Percentiles rank a stretch among this genome's conserved stretches.
Evolutionary conservation across 345 rosid genomes (phyloP).

Genomic region (Melaleuca quinquenervia): DNA sequence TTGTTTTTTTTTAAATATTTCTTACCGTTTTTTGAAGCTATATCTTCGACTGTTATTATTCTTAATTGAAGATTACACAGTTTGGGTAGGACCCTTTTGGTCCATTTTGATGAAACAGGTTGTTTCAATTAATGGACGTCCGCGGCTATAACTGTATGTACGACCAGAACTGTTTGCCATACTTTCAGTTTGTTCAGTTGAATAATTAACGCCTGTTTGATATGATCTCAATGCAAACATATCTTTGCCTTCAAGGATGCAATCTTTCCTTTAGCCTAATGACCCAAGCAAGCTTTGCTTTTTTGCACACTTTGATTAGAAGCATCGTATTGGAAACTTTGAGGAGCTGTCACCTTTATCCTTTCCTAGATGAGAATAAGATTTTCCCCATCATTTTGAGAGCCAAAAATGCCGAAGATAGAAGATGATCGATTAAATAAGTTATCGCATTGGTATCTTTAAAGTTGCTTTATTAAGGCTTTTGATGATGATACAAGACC

Average conservation of each 20-base stretch:
- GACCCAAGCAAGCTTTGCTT: neutral
- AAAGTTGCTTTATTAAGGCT: conserved; percentile 15
- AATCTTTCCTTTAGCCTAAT: neutral
- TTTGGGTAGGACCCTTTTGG: neutral
- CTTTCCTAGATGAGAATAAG: conserved; percentile 9
- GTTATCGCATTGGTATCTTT: conserved; percentile 29
- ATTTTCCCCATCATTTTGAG: conserved; percentile 7
- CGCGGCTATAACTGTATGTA: neutral
- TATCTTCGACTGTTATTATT: neutral
- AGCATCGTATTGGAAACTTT: conserved; percentile 2
- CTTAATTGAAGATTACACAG: neutral
- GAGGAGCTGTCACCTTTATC: conserved; percentile 5
- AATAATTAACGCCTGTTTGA: neutral
- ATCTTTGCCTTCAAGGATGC: neutral
- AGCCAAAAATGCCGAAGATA: conserved; percentile 5
- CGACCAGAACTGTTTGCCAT: neutral
- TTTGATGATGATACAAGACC: conserved; percentile 2
- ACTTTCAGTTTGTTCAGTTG: conserved; percentile 14
- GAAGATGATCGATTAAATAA: conserved; percentile 19
- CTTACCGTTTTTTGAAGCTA: neutral
- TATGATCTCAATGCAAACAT: neutral
- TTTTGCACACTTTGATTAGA: conserved; percentile 8
- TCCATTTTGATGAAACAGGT: neutral
- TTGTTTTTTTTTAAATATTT: neutral
- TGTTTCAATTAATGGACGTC: neutral